Percentiles rank a stretch among this genome's conserved stretches.
These are phyloP conservation scores for Kwoniella botswanensis DNA, from an alignment of 768 basidiomycete genomes.

Conservation along the genomic window DNA sequence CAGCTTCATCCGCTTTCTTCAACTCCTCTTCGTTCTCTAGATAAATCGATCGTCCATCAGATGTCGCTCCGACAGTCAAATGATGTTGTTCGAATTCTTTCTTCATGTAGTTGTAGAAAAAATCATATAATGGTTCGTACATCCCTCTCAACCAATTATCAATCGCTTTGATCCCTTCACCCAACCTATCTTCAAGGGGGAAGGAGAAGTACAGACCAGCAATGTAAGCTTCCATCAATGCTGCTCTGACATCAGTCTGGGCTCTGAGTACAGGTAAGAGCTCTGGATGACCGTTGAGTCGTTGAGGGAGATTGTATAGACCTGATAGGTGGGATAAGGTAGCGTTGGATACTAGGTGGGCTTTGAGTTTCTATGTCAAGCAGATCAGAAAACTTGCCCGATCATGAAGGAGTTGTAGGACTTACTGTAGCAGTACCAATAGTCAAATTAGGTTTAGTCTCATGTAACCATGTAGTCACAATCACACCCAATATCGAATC, in stretches of 20 bases:
- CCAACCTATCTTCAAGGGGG: constrained; percentile 27
- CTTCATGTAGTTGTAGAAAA: constrained; percentile 52
- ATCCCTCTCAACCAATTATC: constrained; percentile 52
- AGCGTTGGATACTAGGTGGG: constrained; percentile 52
- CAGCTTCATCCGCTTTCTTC: constrained; percentile 27
- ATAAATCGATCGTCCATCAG: constrained; percentile 26
- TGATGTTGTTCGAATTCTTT: constrained; percentile 47
- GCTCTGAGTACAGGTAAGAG: constrained; percentile 31
- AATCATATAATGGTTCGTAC: constrained; percentile 52
- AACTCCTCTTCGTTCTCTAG: constrained; percentile 39
- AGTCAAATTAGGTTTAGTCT: constrained; percentile 45
- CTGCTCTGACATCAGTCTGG: constrained; percentile 49
- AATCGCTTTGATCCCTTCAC: constrained; percentile 34
- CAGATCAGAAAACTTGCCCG: background rate
- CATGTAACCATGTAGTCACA: constrained; percentile 54
- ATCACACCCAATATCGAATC: constrained; percentile 53
- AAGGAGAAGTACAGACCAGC: constrained; percentile 51
- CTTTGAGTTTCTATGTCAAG: constrained; percentile 53
- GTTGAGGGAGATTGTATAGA: constrained; percentile 49
- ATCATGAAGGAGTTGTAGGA: background rate
- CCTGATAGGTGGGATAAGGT: constrained; percentile 52
- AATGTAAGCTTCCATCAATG: constrained; percentile 53
- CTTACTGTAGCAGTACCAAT: constrained; percentile 51
- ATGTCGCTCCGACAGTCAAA: constrained; percentile 26
- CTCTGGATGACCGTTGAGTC: constrained; percentile 40